Base-by-base conservation (phyloP, 176 grass and related monocot genomes). In the Carex parvula region DNA sequence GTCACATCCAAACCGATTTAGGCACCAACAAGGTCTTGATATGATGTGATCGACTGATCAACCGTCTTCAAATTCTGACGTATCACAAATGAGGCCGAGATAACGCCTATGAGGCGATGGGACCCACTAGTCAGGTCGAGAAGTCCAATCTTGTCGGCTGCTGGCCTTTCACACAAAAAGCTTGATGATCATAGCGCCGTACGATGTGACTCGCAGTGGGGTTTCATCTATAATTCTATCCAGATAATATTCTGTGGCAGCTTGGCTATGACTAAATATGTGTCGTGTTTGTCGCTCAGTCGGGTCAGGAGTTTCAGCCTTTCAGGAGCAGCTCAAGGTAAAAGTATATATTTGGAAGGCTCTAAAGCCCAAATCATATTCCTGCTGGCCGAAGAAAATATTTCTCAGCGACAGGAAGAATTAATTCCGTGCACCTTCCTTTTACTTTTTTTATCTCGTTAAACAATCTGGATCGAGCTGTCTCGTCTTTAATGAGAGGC, bases 121-220 rank as follows among this genome's bases (percentile, higher is more conserved):
- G 76, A 1, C 53, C 76, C 54, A 59, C 7, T 3, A 8, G 54
- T 56, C 54, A 35, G 76, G 76, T 18, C 29, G 52, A 60, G 33
- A 80, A 5, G 76, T 80, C 53, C 13, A 16, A 80, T 80, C 76
- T 0, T 80, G 58, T 81, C 79, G 57, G 56, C 33, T 65, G 37
- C 58, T 79, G 14, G 8, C 7, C 56, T 21, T 60, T 64, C 22
- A 81, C 16, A 20, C 54, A 55, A 2, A 39, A 35, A 59, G 56
- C 29, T 55, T 80, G 77, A 54, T 80, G 55, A 54, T 60, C 16
- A n/a, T 8, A 6, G 5, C 46, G 20, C 20, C 66, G 66, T 69
- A 68, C 65, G 65, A 67, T 39, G 32, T 68, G 24, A 68, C 65
- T 2, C 8, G 16, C n/a, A 8, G 58, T 60, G 58, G 58, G 58